Percentiles rank a stretch among this genome's conserved stretches.
These are phyloP conservation scores for Blastocystis sp. DNA, from an alignment of 352 stramenopile genomes.

Conservation along the genomic window DNA sequence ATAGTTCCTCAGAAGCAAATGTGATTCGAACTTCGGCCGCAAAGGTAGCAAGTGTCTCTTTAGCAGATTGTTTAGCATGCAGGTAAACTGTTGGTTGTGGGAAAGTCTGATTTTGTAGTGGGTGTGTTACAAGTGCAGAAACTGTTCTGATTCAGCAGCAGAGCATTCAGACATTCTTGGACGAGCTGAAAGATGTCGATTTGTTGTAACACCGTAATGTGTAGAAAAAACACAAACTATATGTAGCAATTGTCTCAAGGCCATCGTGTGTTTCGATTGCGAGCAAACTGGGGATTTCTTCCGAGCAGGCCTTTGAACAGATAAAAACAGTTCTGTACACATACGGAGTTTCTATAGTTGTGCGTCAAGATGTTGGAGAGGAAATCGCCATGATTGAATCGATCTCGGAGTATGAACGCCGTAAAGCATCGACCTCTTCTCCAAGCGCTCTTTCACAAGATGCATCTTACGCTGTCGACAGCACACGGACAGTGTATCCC, in stretches of 20 bases:
- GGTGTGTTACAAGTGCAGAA: constrained; percentile 47
- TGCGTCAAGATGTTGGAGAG: constrained; percentile 31
- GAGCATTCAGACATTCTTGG: not conserved
- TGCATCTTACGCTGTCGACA: constrained; percentile 9
- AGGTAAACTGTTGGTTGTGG: not conserved
- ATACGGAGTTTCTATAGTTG: constrained; percentile 10
- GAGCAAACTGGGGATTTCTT: not conserved
- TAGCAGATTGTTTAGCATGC: constrained; percentile 48
- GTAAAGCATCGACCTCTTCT: not conserved
- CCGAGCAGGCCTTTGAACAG: not conserved
- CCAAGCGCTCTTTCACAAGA: not conserved
- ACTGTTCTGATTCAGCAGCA: constrained; percentile 55
- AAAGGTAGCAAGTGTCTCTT: constrained; percentile 9
- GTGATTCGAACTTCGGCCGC: not conserved
- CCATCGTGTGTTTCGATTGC: constrained; percentile 36
- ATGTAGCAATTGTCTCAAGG: constrained; percentile 12
- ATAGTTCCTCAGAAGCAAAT: not conserved
- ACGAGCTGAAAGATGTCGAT: not conserved
- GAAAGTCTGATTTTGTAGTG: not conserved
- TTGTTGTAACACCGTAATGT: not conserved
- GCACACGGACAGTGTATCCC: not conserved
- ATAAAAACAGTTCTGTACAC: not conserved
- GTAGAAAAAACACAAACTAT: not conserved
- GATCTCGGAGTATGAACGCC: not conserved
- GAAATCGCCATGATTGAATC: constrained; percentile 15